Base-by-base conservation (phyloP, 805 yeast species). In the Pichia insulana region DNA sequence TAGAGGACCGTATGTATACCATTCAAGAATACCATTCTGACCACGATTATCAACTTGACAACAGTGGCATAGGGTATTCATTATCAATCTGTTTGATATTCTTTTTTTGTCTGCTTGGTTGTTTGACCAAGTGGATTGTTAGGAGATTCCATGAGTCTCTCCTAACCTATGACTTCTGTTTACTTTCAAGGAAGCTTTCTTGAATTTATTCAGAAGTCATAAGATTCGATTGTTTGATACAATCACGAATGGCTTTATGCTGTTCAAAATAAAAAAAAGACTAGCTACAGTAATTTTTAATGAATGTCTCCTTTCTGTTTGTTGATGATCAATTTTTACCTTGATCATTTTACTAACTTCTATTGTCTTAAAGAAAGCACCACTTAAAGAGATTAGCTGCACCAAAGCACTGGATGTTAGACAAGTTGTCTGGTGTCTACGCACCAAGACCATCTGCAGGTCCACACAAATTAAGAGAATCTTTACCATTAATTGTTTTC, bases 371-470 rank as follows among this genome's bases (percentile, higher is more conserved):
- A 68, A 84, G 89, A 83, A 87, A 88, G 89, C 89, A 90, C 82
- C 97, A 90, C 73, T 83, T 89, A 73, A 89, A 90, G 83, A 88
- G 97, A 83, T 83, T 90, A 75, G 96, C 97, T 72, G 98, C 98
- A 72, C 99, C 99, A 80, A 83, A 89, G 79, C 98, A 92, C 83
- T 92, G 98, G 98, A 85, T 92, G 94, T 86, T 92, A 79, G 98
- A 94, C 94, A 92, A 92, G 78, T 80, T 92, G 77, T 85, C 97
- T 68, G 99, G 99, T 71, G 78, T 86, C 67, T 92, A 92, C 72
- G 98, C 98, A 56, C 98, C 98, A 78, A 88, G 97, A 78, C 96
- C 97, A 68, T 88, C 97, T 55, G 83, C 95, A 62, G 98, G 98
- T 79, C 98, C 98, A 70, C 98, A 90, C 80, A 92, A 90, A 76